Conservation (phyloP, 345 rosid species). For the Populus alba region DNA sequence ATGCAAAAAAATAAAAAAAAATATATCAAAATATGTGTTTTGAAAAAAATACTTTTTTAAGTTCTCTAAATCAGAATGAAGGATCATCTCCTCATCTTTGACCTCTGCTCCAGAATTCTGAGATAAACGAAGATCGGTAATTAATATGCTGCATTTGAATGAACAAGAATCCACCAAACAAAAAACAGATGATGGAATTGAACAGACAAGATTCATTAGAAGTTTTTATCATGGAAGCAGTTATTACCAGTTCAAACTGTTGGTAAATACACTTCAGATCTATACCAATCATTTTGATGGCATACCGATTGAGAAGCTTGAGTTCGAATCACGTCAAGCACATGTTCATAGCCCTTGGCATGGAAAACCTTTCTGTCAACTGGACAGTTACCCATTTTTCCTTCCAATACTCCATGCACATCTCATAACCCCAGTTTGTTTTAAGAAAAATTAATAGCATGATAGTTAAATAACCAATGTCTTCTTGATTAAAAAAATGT, state of each 20-base stretch:
- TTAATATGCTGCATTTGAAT: neutral
- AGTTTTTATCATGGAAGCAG: neutral
- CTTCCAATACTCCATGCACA: conserved; percentile 30
- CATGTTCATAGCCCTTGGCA: conserved; percentile 70
- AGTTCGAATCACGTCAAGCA: conserved; percentile 61
- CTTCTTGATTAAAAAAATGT: neutral
- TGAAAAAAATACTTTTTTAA: conserved; percentile 31
- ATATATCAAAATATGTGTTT: too few relatives aligned
- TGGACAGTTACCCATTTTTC: conserved; percentile 69
- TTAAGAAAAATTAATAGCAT: neutral
- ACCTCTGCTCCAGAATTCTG: conserved; percentile 41
- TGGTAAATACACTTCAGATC: neutral
- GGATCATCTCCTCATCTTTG: conserved; percentile 30
- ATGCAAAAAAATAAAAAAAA: too few relatives aligned
- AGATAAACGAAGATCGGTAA: conserved; percentile 7
- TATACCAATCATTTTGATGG: neutral
- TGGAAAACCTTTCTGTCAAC: conserved; percentile 82
- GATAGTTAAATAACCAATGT: neutral
- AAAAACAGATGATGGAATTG: neutral
- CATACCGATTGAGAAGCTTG: conserved; percentile 54
- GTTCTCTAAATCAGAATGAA: conserved; percentile 57
- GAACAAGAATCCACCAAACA: neutral
- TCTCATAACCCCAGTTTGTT: conserved; percentile 18
- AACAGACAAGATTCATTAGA: neutral
- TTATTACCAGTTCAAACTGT: neutral